Conservation (phyloP, 163 green algal genomes). For the Scenedesmus sp. region DNA sequence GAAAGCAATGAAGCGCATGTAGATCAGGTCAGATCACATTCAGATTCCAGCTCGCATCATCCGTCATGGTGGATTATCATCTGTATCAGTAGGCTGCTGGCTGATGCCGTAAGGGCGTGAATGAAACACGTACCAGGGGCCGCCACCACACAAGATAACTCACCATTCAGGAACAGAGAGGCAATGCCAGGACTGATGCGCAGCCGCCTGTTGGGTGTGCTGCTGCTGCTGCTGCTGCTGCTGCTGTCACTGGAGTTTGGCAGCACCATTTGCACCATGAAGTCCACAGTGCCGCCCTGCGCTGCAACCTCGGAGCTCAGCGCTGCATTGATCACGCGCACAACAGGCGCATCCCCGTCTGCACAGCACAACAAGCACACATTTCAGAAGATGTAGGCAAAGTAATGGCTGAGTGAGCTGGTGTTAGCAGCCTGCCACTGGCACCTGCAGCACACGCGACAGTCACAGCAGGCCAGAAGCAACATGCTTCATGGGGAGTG, state of each 20-base stretch:
- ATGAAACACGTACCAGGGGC: not conserved
- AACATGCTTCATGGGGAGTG: not conserved
- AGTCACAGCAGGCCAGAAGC: not conserved
- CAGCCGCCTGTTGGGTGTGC: not conserved
- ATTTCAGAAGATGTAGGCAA: not conserved
- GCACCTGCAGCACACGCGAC: not conserved
- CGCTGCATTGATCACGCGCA: conserved; percentile 25
- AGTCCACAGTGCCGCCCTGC: conserved; percentile 17
- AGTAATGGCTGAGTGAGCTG: too few species aligned
- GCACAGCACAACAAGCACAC: not conserved
- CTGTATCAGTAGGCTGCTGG: not conserved
- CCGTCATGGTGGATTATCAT: not conserved
- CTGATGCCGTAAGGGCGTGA: not conserved
- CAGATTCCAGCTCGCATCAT: not conserved
- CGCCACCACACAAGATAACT: not conserved
- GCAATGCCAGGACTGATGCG: conserved; percentile 1
- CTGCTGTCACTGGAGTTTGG: not conserved
- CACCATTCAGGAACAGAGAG: conserved; percentile 40
- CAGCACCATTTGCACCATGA: not conserved
- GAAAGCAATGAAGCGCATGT: too few species aligned
- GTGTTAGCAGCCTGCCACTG: not conserved
- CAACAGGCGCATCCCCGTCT: not conserved
- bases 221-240: conserved; percentile 16
- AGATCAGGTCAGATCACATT: not conserved
- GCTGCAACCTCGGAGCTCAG: not conserved